phyloP scores from a whole-genome alignment of 2,329 filamentous ascomycete genomes.

The Chaetomium sp. region DNA sequence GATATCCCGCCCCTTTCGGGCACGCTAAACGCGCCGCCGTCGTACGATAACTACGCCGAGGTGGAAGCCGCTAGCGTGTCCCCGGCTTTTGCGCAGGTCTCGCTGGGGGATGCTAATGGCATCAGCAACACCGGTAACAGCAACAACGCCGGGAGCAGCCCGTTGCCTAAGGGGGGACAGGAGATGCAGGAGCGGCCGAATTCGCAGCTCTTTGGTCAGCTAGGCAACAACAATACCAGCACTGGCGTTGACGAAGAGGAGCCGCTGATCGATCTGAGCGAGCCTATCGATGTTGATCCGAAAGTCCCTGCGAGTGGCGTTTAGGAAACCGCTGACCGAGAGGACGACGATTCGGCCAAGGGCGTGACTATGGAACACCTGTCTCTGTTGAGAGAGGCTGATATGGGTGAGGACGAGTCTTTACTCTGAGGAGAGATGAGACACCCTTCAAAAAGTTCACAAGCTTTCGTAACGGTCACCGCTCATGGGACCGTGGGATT shows the following conservation, averaged over 20 bases:
- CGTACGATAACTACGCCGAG: slow-evolving; percentile 8
- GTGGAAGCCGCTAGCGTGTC: slow-evolving; percentile 2
- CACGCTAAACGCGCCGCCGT: background rate
- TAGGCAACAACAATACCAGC: background rate
- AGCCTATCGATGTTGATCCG: background rate
- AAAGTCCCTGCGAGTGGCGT: background rate
- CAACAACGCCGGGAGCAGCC: background rate
- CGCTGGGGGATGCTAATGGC: slow-evolving; percentile 11
- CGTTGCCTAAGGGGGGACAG: background rate
- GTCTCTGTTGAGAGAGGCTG: no score
- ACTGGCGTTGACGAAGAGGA: background rate
- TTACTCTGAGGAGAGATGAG: no score
- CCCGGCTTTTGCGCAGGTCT: slow-evolving; percentile 11
- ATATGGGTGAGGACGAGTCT: no score
- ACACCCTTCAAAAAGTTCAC: no score
- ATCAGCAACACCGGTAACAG: background rate
- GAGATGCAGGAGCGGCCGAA: slow-evolving; percentile 19
- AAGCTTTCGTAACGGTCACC: no score
- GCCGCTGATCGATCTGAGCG: slow-evolving; percentile 1
- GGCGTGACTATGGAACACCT: no score
- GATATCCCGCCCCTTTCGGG: slow-evolving; percentile 1
- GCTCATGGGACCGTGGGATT: no score
- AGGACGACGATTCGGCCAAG: no score
- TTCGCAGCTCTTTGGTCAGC: slow-evolving; percentile 1
- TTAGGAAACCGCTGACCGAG: background rate